Conservation (phyloP, 176 grass and related monocot species). For the Oryza australiensis region DNA sequence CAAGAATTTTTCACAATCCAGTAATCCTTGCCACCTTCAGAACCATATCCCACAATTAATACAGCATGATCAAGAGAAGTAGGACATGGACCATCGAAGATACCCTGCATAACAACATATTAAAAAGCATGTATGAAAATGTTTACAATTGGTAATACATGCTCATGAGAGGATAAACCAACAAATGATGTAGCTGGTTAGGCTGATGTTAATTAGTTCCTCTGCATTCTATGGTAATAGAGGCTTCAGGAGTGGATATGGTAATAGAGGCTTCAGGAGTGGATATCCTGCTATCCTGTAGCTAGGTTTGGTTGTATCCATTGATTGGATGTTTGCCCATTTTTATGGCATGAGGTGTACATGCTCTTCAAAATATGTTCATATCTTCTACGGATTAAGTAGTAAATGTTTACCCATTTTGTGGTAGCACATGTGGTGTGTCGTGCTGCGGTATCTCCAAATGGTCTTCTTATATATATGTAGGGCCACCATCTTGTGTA, state of each 20-base stretch:
- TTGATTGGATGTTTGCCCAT: neutral
- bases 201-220: no score
- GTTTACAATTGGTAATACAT: neutral
- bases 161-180: neutral
- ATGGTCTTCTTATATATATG: neutral
- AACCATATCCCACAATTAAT: constrained; percentile 91
- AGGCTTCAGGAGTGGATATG: no score
- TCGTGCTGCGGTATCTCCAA: neutral
- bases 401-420: constrained; percentile 20
- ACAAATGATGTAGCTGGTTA: neutral
- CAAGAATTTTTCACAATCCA: constrained; percentile 99
- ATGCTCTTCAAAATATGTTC: constrained; percentile 8
- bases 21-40: constrained; percentile 78
- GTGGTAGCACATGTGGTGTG: neutral
- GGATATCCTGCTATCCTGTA: neutral
- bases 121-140: neutral
- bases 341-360: neutral
- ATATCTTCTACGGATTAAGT: neutral
- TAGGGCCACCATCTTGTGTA: constrained; percentile 8
- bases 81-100: constrained; percentile 90
- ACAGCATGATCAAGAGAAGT: constrained; percentile 94
- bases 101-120: constrained; percentile 64
- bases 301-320: neutral
- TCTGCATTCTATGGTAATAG: no score
- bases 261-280: neutral